These are phyloP conservation scores for Ulmus americana DNA, from an alignment of 331 rosid species.

Conservation along the genomic window DNA sequence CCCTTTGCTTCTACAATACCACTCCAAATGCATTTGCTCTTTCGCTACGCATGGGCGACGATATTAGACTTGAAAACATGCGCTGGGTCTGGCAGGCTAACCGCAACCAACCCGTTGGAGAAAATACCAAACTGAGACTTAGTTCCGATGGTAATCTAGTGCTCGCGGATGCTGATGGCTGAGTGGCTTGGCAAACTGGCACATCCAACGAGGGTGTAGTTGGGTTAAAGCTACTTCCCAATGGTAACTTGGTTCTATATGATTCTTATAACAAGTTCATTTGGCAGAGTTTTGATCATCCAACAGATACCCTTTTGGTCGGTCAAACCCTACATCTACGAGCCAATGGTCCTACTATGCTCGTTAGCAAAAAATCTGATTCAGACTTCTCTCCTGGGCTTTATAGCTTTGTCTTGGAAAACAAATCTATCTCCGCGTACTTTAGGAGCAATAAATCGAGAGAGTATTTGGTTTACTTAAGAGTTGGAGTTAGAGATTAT, in stretches of 20 bases:
- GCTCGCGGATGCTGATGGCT: slow-evolving; percentile 28
- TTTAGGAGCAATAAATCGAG: slow-evolving; percentile 40
- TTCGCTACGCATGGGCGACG: slow-evolving; percentile 24
- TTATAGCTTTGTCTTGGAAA: slow-evolving; percentile 46
- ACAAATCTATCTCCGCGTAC: slow-evolving; percentile 36
- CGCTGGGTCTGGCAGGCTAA: slow-evolving; percentile 43
- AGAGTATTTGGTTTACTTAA: slow-evolving; percentile 30
- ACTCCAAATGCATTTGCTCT: slow-evolving; percentile 28
- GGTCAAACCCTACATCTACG: slow-evolving; percentile 19
- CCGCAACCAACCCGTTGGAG: slow-evolving; percentile 26
- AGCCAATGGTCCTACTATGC: slow-evolving; percentile 15
- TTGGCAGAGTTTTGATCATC: slow-evolving; percentile 34
- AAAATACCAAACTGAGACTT: slow-evolving; percentile 31
- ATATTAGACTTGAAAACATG: slow-evolving; percentile 17
- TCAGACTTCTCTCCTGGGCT: slow-evolving; percentile 32
- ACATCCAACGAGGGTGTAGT: slow-evolving; percentile 31
- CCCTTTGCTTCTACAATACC: slow-evolving; percentile 31
- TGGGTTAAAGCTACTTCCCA: slow-evolving; percentile 16
- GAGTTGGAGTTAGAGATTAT: background rate
- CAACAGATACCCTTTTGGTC: slow-evolving; percentile 30
- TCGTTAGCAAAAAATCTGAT: slow-evolving; percentile 44
- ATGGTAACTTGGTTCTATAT: slow-evolving; percentile 30
- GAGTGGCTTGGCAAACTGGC: slow-evolving; percentile 32
- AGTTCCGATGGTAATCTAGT: slow-evolving; percentile 32
- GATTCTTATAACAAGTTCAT: slow-evolving; percentile 17